Evolutionary conservation across 768 basidiomycete species (phyloP).

Genomic region (Suillus paluster): DNA sequence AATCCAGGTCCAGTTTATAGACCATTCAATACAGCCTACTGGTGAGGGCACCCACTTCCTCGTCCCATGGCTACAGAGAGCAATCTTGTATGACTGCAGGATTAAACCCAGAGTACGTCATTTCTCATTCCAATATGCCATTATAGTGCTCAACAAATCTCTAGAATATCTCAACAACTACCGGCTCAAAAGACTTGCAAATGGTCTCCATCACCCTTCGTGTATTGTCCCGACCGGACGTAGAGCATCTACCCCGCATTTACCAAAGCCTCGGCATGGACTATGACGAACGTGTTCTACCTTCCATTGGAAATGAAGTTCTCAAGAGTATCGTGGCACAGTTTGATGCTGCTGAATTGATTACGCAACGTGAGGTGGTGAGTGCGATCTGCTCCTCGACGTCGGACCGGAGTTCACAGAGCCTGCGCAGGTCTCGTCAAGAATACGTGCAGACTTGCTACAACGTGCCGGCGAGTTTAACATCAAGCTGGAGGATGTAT

Average conservation of each 20-base stretch:
- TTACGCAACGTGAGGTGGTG: constrained; percentile 97
- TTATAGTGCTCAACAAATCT: constrained; percentile 9
- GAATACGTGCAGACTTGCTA: constrained; percentile 90
- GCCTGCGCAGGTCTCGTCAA: constrained; percentile 73
- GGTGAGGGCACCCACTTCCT: constrained; percentile 96
- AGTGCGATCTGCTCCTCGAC: constrained; percentile 31
- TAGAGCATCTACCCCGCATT: constrained; percentile 85
- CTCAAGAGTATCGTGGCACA: constrained; percentile 98
- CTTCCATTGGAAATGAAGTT: constrained; percentile 98
- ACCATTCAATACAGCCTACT: constrained; percentile 59
- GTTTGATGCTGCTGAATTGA: constrained; percentile 95
- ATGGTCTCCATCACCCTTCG: constrained; percentile 98
- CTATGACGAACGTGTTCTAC: constrained; percentile 97
- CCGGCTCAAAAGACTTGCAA: constrained; percentile 97
- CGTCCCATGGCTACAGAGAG: constrained; percentile 93
- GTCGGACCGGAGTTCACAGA: not conserved
- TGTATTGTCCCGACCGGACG: constrained; percentile 93
- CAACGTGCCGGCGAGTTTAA: constrained; percentile 96
- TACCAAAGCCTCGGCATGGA: constrained; percentile 95
- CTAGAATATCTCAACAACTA: constrained; percentile 97
- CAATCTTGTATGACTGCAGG: constrained; percentile 96
- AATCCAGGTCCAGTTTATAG: constrained; percentile 8
- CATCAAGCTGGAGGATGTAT: constrained; percentile 95
- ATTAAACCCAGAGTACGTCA: constrained; percentile 88
- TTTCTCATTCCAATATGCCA: constrained; percentile 2